Evolutionary conservation across 768 basidiomycete species (phyloP).

Genomic region (Dentipellis sp.): DNA sequence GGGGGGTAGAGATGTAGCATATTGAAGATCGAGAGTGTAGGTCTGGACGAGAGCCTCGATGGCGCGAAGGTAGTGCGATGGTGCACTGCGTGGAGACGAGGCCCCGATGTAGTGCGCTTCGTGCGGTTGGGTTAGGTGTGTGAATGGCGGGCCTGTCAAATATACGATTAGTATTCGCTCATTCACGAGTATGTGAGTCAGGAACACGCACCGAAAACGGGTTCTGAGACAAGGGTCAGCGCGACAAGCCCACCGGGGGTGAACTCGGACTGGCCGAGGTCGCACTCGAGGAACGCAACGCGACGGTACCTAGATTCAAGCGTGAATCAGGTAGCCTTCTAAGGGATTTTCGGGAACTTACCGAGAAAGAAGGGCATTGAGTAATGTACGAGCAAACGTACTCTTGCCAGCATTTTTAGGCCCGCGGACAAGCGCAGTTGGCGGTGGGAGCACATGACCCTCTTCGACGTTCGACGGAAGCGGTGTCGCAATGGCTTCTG

Average conservation of each 20-base stretch:
- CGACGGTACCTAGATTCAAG: constrained; percentile 47
- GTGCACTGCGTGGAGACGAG: constrained; percentile 67
- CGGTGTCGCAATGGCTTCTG: constrained; percentile 17
- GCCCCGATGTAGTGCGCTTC: constrained; percentile 78
- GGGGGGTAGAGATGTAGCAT: constrained; percentile 21
- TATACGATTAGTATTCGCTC: background rate
- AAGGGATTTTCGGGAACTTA: constrained; percentile 20
- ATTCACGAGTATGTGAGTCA: background rate
- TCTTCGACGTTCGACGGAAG: background rate
- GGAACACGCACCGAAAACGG: constrained; percentile 54
- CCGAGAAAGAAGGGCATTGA: constrained; percentile 60
- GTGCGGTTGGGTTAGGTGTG: constrained; percentile 65
- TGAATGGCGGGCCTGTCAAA: constrained; percentile 72
- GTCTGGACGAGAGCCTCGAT: constrained; percentile 57
- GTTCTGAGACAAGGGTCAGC: constrained; percentile 58
- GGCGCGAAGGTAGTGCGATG: constrained; percentile 64
- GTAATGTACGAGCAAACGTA: constrained; percentile 65
- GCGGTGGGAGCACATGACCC: background rate
- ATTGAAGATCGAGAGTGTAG: constrained; percentile 63
- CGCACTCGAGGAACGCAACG: constrained; percentile 91
- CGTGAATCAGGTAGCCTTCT: background rate
- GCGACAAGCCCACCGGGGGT: constrained; percentile 80
- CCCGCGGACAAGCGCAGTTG: constrained; percentile 72
- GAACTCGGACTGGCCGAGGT: constrained; percentile 92
- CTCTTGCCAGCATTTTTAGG: constrained; percentile 88